Conservation (phyloP, 352 stramenopile genomes). For the Globisporangium orthogonon region DNA sequence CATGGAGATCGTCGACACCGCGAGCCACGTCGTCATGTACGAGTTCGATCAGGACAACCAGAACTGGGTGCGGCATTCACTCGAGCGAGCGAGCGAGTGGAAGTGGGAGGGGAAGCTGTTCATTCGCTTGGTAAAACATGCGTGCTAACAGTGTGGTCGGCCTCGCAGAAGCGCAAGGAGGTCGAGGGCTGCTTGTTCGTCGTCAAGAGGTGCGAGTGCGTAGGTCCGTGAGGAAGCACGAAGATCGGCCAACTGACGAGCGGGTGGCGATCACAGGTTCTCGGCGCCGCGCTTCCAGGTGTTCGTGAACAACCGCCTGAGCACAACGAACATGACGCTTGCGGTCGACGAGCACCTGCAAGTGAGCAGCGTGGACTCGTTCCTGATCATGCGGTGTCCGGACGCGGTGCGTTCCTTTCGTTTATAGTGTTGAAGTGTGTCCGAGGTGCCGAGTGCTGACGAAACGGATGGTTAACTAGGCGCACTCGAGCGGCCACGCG, state of each 20-base stretch:
- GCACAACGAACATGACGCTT: conserved; percentile 84
- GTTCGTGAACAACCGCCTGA: conserved; percentile 87
- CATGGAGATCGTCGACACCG: conserved; percentile 78
- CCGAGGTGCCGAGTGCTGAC: too few relatives aligned
- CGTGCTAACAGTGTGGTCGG: neutral
- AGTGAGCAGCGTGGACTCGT: conserved; percentile 81
- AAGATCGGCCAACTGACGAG: too few relatives aligned
- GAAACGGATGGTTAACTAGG: conserved; percentile 10
- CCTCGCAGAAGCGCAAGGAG: conserved; percentile 75
- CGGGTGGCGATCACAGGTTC: conserved; percentile 24
- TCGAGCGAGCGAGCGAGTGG: neutral
- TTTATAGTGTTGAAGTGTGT: neutral
- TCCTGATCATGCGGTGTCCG: conserved; percentile 75
- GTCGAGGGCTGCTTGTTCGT: conserved; percentile 83
- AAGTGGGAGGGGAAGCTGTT: too few relatives aligned
- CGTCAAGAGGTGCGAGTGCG: conserved; percentile 51
- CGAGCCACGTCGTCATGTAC: conserved; percentile 85
- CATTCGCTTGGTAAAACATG: too few relatives aligned
- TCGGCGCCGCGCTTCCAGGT: conserved; percentile 78
- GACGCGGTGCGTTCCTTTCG: conserved; percentile 27
- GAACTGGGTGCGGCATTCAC: conserved; percentile 56
- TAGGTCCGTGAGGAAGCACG: neutral
- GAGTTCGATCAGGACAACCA: conserved; percentile 81
- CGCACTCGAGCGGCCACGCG: conserved; percentile 52
- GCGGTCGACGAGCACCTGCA: conserved; percentile 60